These are phyloP conservation scores for Globisporangium iwayamae DNA, from an alignment of 352 stramenopile genomes.

Conservation along the genomic window DNA sequence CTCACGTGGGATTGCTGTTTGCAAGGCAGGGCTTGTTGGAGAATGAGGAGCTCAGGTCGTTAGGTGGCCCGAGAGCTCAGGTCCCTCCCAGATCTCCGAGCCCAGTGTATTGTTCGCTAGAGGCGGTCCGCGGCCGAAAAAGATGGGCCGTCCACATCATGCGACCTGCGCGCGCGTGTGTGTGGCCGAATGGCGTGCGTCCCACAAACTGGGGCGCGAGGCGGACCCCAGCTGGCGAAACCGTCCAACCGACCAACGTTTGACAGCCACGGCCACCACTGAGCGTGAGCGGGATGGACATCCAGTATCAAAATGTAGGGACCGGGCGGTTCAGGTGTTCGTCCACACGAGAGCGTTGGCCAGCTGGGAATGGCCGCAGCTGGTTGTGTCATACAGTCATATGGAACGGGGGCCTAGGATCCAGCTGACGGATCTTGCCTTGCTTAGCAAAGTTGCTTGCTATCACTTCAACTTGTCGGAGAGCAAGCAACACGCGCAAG, in stretches of 20 bases:
- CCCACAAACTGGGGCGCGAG: constrained; percentile 1
- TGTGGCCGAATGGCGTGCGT: background rate
- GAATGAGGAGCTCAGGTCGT: background rate
- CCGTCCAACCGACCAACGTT: background rate
- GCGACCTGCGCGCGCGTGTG: background rate
- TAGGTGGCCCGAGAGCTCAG: background rate
- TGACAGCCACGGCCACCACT: background rate
- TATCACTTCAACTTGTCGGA: background rate
- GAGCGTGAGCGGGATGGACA: background rate
- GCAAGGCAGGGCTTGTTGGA: background rate
- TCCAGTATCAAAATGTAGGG: background rate
- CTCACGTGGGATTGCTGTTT: background rate
- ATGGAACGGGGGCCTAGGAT: background rate
- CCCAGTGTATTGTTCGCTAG: background rate
- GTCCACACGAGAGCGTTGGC: background rate
- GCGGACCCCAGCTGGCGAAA: background rate
- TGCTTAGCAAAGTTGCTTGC: background rate
- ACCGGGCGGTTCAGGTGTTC: background rate
- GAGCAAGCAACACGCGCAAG: background rate
- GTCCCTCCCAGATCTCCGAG: background rate
- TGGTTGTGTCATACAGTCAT: background rate
- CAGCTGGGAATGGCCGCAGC: background rate
- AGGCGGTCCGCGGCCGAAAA: background rate
- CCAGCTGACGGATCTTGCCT: background rate
- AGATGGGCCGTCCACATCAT: background rate